Percentiles rank a stretch among this genome's conserved stretches.
phyloP scores from a whole-genome alignment of 1,284 basidiomycete species.

The Cutaneotrichosporon sp. region DNA sequence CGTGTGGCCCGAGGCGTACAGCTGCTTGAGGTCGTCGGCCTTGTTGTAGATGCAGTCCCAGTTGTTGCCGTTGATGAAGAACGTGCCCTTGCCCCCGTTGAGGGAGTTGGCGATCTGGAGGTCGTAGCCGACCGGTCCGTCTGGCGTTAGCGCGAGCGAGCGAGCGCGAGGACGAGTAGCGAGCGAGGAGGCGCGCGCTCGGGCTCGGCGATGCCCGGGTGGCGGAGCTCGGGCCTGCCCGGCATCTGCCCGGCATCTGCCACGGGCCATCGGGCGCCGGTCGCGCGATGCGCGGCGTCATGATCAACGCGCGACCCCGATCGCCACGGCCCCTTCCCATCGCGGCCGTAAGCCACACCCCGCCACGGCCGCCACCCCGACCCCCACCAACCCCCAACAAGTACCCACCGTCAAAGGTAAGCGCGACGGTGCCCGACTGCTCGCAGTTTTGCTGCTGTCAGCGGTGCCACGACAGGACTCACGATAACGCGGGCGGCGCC shows the following conservation, averaged over 20 bases:
- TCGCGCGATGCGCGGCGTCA: too few species aligned
- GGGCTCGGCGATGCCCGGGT: too few species aligned
- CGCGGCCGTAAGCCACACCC: background rate
- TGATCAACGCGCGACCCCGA: too few species aligned
- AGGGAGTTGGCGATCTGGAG: constrained; percentile 55
- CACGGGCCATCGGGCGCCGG: too few species aligned
- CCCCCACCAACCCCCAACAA: background rate
- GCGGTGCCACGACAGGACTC: background rate
- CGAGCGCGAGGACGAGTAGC: background rate
- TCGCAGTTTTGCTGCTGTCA: constrained; percentile 37
- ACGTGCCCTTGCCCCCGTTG: constrained; percentile 59
- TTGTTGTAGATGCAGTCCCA: constrained; percentile 60
- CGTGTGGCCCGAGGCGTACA: constrained; percentile 52
- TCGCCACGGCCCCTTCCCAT: too few species aligned
- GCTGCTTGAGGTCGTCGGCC: constrained; percentile 17
- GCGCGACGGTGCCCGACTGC: constrained; percentile 48
- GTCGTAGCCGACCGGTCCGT: constrained; percentile 58
- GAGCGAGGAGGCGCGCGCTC: too few species aligned
- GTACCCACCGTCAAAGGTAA: constrained; percentile 58
- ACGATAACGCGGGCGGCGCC: constrained; percentile 32
- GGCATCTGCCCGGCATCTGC: too few species aligned
- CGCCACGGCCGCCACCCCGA: too few species aligned
- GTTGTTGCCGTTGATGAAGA: constrained; percentile 59
- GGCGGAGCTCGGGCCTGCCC: too few species aligned
- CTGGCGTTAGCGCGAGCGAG: constrained; percentile 36